Evolutionary conservation across 805 yeast genomes (phyloP), one percentile per base, ranked within the genome.

Genomic region (Candida methanosorbosa): DNA sequence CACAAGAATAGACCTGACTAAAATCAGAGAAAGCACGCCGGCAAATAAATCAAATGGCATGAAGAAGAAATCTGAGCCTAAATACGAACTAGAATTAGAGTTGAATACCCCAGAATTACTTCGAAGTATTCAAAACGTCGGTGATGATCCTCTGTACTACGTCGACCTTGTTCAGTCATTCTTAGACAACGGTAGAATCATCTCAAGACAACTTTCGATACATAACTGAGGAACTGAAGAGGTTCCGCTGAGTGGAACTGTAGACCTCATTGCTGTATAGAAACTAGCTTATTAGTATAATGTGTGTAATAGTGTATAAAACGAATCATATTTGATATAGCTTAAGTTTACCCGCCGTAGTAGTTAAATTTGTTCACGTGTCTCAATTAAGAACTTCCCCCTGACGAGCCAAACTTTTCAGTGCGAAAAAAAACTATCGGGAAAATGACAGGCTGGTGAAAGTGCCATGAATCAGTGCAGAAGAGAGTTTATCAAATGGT

Each of bases 1-100:
- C 27, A 78, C 88, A 1, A 68, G 77, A 46, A 71, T 83, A 44
- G 94, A 83, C 57, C 59, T 82, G 41, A 83, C 94, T 1, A 68
- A 71, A 42, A 84, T 81, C 3, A 48, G 44, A 40, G 60, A 59
- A 35, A 21, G 9, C 6, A n/a, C 5, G 9, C 14, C 20, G 5
- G n/a, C 18, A 13, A 15, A 4, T 12, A 16, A 29, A 22, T n/a
- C n/a, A n/a, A n/a, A n/a, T n/a, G n/a, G n/a, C n/a, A n/a, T n/a
- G n/a, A n/a, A n/a, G n/a, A 22, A 32, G n/a, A 31, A 18, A 11
- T 17, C 27, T 4, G 38, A 39, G 17, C 38, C 42, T 18, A 50
- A 48, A 35, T 56, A 49, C 34, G 65, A 60, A 38, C 39, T 59
- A 32, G 65, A 60, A 37, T 40, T 60, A 27, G 65, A 60, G 35